phyloP scores from a whole-genome alignment of 257 asterid genomes.

The Schizonepeta tenuifolia region DNA sequence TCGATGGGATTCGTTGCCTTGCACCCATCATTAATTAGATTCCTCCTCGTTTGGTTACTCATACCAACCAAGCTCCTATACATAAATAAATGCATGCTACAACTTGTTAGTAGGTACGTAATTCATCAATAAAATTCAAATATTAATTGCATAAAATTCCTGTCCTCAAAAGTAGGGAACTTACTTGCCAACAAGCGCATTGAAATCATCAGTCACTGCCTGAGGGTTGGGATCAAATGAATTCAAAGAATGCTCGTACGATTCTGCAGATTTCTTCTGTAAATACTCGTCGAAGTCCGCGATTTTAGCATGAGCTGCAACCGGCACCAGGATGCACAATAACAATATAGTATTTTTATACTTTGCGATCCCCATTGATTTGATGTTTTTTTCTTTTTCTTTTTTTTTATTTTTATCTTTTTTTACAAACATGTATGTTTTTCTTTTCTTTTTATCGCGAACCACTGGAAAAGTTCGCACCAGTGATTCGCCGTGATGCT shows the following conservation, averaged over 20 bases:
- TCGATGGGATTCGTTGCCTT: slow-evolving; percentile 58
- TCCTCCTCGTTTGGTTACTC: slow-evolving; percentile 44
- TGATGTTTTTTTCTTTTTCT: background rate
- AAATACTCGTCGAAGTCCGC: slow-evolving; percentile 55
- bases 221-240: slow-evolving; percentile 64
- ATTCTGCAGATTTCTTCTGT: slow-evolving; percentile 51
- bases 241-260: slow-evolving; percentile 52
- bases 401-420: background rate
- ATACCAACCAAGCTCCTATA: slow-evolving; percentile 40
- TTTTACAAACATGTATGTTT: too few relatives aligned
- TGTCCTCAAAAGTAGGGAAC: slow-evolving; percentile 29
- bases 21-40: slow-evolving; percentile 37
- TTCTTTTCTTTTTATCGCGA: slow-evolving; percentile 16
- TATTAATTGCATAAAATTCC: too few relatives aligned
- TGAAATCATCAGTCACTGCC: slow-evolving; percentile 52
- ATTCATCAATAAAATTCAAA: too few relatives aligned
- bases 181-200: slow-evolving; percentile 65
- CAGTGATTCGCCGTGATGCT: slow-evolving; percentile 45
- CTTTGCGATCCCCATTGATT: slow-evolving; percentile 33
- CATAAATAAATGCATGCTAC: too few relatives aligned
- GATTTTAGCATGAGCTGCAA: slow-evolving; percentile 44
- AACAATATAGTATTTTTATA: slow-evolving; percentile 23
- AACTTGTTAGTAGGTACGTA: too few relatives aligned
- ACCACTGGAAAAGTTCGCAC: slow-evolving; percentile 44
- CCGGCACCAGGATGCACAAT: slow-evolving; percentile 23